phyloP scores from a whole-genome alignment of 768 basidiomycete species.

The Suillus cothurnatus region DNA sequence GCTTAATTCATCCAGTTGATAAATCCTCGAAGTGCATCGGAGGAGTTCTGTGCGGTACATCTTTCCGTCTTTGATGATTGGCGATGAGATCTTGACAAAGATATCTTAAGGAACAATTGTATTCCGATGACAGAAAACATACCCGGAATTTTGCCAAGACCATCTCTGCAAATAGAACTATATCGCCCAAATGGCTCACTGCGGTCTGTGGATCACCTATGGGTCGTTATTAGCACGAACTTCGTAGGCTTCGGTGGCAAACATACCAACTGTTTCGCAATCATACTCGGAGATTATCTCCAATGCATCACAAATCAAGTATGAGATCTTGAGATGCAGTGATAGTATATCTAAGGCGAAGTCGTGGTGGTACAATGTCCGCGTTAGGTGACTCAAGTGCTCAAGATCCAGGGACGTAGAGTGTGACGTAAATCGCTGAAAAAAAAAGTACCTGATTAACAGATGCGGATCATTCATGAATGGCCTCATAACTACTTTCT shows the following conservation, averaged over 20 bases:
- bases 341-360: constrained; percentile 67
- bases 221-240: constrained; percentile 1
- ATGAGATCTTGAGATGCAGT: constrained; percentile 63
- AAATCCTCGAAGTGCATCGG: constrained; percentile 46
- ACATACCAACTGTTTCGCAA: constrained; percentile 71
- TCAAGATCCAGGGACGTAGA: constrained; percentile 63
- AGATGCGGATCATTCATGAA: not conserved
- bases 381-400: constrained; percentile 69
- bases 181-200: constrained; percentile 72
- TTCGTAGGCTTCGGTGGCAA: not conserved
- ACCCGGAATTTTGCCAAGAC: constrained; percentile 68
- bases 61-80: constrained; percentile 47
- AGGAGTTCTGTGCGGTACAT: constrained; percentile 54
- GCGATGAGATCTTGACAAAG: constrained; percentile 49
- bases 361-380: constrained; percentile 60
- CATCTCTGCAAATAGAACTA: constrained; percentile 76
- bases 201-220: constrained; percentile 85
- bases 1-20: constrained; percentile 42
- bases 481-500: constrained; percentile 46
- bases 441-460: constrained; percentile 10
- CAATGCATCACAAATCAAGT: constrained; percentile 64
- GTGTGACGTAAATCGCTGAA: constrained; percentile 60
- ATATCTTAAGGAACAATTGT: constrained; percentile 8
- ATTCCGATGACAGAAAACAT: constrained; percentile 19
- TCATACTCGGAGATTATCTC: constrained; percentile 71